phyloP scores from a whole-genome alignment of 2,329 filamentous ascomycete species.

The Pseudonectria buxi region DNA sequence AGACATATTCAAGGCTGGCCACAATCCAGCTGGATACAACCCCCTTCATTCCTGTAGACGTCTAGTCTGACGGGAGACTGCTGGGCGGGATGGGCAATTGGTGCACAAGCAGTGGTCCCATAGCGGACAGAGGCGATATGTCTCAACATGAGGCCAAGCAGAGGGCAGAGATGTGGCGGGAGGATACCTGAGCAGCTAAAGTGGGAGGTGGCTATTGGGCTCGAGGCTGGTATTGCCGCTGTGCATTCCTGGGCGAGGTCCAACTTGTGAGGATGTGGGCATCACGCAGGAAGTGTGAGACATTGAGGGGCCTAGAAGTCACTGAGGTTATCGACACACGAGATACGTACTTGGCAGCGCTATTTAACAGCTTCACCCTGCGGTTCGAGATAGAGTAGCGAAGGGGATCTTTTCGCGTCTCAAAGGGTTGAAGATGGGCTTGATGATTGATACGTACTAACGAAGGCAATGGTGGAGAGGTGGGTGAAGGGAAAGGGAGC shows the following conservation, averaged over 20 bases:
- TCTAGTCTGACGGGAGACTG: constrained; percentile 13
- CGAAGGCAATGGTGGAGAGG: too few relatives aligned
- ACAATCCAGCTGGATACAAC: constrained; percentile 19
- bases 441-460: not conserved
- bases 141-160: constrained; percentile 16
- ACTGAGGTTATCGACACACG: constrained; percentile 17
- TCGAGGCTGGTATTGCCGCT: constrained; percentile 13
- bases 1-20: constrained; percentile 25
- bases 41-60: constrained; percentile 33
- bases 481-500: constrained; percentile 3
- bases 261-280: constrained; percentile 3
- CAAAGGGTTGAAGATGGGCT: constrained; percentile 1
- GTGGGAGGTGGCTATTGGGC: too few relatives aligned
- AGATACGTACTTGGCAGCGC: constrained; percentile 8
- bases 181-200: constrained; percentile 4
- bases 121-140: constrained; percentile 27
- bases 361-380: not conserved
- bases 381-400: constrained; percentile 5
- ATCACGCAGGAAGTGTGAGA: constrained; percentile 13
- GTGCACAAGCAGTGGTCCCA: constrained; percentile 13
- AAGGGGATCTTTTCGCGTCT: too few relatives aligned
- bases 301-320: constrained; percentile 12
- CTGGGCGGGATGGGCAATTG: constrained; percentile 8
- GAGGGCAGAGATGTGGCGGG: constrained; percentile 10
- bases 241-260: constrained; percentile 22